A percentile compares a stretch with the other conserved stretches of the same genome.
These are phyloP conservation scores for Jaltomata sinuosa DNA, from an alignment of 257 asterid species.

Conservation along the genomic window DNA sequence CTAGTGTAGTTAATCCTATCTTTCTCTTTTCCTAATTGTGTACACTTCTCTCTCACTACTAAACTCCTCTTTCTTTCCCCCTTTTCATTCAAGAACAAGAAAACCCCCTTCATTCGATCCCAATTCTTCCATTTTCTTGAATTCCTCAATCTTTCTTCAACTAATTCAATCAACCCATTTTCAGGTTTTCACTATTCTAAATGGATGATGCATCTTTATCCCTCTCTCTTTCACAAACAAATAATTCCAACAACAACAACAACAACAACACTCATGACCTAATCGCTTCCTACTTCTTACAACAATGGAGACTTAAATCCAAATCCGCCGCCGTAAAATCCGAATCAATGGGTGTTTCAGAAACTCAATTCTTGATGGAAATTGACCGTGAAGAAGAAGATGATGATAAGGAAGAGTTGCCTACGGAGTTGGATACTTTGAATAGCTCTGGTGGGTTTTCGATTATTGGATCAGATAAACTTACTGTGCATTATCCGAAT, in stretches of 20 bases:
- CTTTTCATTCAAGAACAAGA: background rate
- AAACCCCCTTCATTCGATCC: background rate
- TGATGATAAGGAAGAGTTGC: conserved; percentile 48
- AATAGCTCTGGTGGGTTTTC: conserved; percentile 77
- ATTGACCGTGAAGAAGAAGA: conserved; percentile 11
- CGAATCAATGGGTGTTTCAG: conserved; percentile 15
- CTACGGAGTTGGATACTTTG: conserved; percentile 67
- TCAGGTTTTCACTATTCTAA: background rate
- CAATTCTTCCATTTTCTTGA: background rate
- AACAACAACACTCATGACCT: conserved; percentile 18
- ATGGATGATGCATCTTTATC: background rate
- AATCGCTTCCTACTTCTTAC: conserved; percentile 63
- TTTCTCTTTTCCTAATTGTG: too few species aligned
- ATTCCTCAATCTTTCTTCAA: too few species aligned
- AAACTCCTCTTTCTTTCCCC: background rate
- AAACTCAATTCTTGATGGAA: background rate
- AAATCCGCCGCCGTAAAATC: conserved; percentile 29
- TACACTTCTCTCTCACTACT: background rate
- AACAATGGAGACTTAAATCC: conserved; percentile 59
- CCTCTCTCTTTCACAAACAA: background rate
- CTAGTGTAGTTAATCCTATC: too few species aligned
- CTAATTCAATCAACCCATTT: background rate
- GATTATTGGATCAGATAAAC: conserved; percentile 69
- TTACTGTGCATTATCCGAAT: conserved; percentile 57
- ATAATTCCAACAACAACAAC: background rate